Percentiles rank a stretch among this genome's conserved stretches.
These are phyloP conservation scores for Helotiales sp. DNA, from an alignment of 2,329 filamentous ascomycete genomes.

Conservation along the genomic window DNA sequence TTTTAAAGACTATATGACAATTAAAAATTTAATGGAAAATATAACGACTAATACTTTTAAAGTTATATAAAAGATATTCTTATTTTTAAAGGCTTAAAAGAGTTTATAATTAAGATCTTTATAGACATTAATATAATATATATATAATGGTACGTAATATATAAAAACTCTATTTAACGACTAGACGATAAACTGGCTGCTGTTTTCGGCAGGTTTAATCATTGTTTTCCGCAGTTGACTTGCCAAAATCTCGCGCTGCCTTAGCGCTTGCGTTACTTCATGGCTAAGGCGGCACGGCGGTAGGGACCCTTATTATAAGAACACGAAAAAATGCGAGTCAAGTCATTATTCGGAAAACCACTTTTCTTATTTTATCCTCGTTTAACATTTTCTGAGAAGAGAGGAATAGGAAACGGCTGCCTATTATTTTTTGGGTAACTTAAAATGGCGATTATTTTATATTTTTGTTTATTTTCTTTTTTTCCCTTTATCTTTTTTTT, in stretches of 20 bases:
- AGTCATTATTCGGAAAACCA: constrained; percentile 27
- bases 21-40: too few relatives aligned
- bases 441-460: constrained; percentile 28
- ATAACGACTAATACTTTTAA: too few relatives aligned
- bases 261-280: constrained; percentile 31
- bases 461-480: constrained; percentile 23
- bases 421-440: constrained; percentile 22
- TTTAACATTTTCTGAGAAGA: constrained; percentile 17
- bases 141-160: too few relatives aligned
- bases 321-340: constrained; percentile 25
- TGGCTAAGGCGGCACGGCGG: constrained; percentile 32
- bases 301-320: constrained; percentile 20
- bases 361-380: constrained; percentile 27
- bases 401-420: constrained; percentile 26
- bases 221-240: constrained; percentile 31
- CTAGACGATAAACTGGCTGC: constrained; percentile 31
- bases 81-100: too few relatives aligned
- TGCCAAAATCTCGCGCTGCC: constrained; percentile 33
- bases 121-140: too few relatives aligned
- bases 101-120: too few relatives aligned
- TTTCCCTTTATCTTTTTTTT: constrained; percentile 20
- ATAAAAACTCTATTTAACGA: constrained; percentile 29
- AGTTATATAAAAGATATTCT: too few relatives aligned
- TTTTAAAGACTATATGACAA: too few relatives aligned
- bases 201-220: constrained; percentile 32